A percentile compares a stretch with the other conserved stretches of the same genome.
Evolutionary conservation across 129 eudicot genomes (phyloP).

Genomic region (Flaveria linearis): DNA sequence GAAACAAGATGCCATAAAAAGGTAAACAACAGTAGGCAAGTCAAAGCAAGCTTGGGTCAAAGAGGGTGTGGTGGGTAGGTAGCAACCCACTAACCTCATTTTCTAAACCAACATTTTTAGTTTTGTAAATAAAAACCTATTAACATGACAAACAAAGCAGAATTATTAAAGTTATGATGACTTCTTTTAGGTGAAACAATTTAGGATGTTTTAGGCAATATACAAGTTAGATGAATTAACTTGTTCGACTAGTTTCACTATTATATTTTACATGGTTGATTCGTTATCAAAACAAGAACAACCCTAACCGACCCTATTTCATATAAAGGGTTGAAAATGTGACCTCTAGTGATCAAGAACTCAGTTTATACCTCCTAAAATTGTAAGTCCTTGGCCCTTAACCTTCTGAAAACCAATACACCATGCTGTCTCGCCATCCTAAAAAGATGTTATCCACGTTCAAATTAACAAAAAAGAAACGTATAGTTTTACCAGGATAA

Average conservation of each 20-base stretch:
- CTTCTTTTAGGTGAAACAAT: background rate
- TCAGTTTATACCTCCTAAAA: conserved; percentile 76
- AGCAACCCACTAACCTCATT: background rate
- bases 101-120: background rate
- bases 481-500: background rate
- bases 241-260: background rate
- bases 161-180: background rate
- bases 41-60: no score
- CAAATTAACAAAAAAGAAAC: conserved; percentile 2
- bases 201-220: background rate
- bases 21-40: background rate
- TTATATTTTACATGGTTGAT: background rate
- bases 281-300: background rate
- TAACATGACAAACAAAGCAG: background rate
- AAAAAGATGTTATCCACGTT: conserved; percentile 26
- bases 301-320: background rate
- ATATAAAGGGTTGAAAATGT: background rate
- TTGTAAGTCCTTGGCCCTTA: conserved; percentile 65
- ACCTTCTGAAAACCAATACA: conserved; percentile 83
- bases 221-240: background rate
- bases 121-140: background rate
- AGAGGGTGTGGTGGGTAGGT: background rate
- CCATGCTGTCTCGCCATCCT: conserved; percentile 87
- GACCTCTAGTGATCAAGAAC: background rate
- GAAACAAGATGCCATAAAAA: conserved; percentile 10